These are phyloP conservation scores for Quercus lobata DNA, from an alignment of 331 rosid genomes.

Conservation along the genomic window DNA sequence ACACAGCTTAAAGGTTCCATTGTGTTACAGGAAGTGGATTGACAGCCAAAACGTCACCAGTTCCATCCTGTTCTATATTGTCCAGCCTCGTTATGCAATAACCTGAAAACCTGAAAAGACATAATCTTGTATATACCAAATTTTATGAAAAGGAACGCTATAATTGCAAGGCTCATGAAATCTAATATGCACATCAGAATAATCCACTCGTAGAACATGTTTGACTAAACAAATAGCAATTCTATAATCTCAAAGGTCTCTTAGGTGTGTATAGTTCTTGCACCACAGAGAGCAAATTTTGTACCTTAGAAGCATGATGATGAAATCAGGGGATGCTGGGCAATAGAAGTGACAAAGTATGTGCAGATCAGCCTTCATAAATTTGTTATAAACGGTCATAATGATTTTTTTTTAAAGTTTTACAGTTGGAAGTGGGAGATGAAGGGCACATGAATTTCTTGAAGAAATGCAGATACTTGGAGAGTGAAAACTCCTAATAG, in stretches of 20 bases:
- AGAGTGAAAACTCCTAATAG: neutral
- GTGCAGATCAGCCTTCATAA: neutral
- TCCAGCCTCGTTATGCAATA: conserved; percentile 64
- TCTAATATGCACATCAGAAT: neutral
- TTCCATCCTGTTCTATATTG: conserved; percentile 35
- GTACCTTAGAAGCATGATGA: neutral
- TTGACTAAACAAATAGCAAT: neutral
- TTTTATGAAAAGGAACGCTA: neutral
- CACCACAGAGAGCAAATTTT: neutral
- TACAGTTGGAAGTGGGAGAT: too few relatives aligned
- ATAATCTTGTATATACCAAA: conserved; percentile 14
- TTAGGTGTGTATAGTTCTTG: neutral
- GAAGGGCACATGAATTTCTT: too few relatives aligned
- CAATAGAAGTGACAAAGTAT: neutral
- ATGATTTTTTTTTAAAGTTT: too few relatives aligned
- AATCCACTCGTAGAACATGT: neutral
- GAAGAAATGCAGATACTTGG: too few relatives aligned
- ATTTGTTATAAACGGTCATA: neutral
- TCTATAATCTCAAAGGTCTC: neutral
- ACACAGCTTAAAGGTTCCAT: conserved; percentile 70
- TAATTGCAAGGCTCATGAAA: conserved; percentile 4
- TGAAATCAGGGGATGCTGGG: neutral
- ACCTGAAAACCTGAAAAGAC: conserved; percentile 69
- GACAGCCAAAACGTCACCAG: conserved; percentile 24
- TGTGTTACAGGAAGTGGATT: conserved; percentile 61